Base-by-base conservation (phyloP, 2,329 filamentous ascomycete genomes). In the Colletotrichum sp. region DNA sequence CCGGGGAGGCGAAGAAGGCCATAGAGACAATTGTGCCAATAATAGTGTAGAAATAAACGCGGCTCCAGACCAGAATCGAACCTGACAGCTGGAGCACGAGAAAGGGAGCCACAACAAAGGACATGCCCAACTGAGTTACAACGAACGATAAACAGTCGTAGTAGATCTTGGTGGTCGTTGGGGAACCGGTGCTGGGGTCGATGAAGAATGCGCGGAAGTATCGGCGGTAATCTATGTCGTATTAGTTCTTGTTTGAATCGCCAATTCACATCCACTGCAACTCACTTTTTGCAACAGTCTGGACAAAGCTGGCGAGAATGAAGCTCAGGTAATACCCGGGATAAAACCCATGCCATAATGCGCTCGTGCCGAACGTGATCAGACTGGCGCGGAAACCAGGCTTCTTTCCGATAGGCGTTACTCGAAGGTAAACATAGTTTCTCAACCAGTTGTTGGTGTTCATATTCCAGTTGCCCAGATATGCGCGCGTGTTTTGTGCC, bases 311-410 rank as follows among this genome's bases (percentile, higher is more conserved):
- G 2, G 95, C 97, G 9, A 99, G 89, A 55, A 99, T 87, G 81
- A 99, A 99, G 7, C 94, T 91, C 76, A 99, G 86, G 84, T 99
- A 99, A 85, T 99, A 99, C 7, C 97, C 97, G 0, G 97, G 96
- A 79, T 98, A 98, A 85, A 99, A 99, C 34, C 97, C 97, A 82
- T 99, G 97, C 97, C 97, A 99, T 79, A 99, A 93, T 5, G 97
- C 96, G 81, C 96, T 98, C 24, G 97, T 99, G 8, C 93, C 91
- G 83, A 99, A 99, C 0, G 97, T 99, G 39, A 96, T 95, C 87
- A 99, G 87, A 81, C 94, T 99, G 67, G 97, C 97, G 75, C 96
- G 91, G 87, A 99, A 99, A 2, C 97, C 97, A 12, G 97, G 97
- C 84, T 99, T 99, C 88, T 96, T 97, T 70, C 97, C 97, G 80